Conservation (phyloP, 257 asterid species). For the Eustoma russellianum region DNA sequence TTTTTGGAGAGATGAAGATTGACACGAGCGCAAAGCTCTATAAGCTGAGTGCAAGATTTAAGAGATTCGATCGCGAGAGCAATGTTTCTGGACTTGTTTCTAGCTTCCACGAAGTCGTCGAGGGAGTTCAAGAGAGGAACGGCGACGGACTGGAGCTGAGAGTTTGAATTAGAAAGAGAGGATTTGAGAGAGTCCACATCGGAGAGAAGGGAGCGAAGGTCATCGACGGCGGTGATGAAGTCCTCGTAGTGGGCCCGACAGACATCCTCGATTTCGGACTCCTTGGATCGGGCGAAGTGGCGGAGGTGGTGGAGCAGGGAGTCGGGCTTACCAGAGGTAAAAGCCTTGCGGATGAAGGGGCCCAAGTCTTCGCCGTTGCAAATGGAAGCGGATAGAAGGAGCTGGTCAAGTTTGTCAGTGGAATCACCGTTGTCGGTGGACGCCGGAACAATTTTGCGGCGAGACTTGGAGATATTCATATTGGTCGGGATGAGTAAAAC, state of each 20-base stretch:
- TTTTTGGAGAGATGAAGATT: constrained; percentile 46
- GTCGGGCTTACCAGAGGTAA: constrained; percentile 87
- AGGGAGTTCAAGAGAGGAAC: constrained; percentile 65
- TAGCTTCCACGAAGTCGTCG: constrained; percentile 71
- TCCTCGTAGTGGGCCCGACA: no score
- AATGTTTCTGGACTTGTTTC: constrained; percentile 54
- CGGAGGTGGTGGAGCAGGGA: no score
- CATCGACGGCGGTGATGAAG: no score
- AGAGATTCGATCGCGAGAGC: constrained; percentile 60
- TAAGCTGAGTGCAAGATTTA: constrained; percentile 42
- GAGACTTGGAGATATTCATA: constrained; percentile 53
- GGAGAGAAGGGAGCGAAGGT: no score
- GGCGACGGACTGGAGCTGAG: constrained; percentile 81
- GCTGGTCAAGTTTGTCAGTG: constrained; percentile 84
- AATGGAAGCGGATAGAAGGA: constrained; percentile 77
- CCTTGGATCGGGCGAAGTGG: no score
- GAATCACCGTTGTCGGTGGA: constrained; percentile 54
- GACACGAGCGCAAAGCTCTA: constrained; percentile 71
- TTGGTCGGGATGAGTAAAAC: constrained; percentile 10
- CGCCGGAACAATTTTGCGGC: constrained; percentile 84
- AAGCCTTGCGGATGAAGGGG: constrained; percentile 74
- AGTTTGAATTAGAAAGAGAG: no score
- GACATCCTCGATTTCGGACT: no score
- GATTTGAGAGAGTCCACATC: no score
- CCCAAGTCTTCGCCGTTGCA: constrained; percentile 91